These are phyloP conservation scores for Lepiota brunneoincarnata DNA, from an alignment of 768 basidiomycete species.

Conservation along the genomic window DNA sequence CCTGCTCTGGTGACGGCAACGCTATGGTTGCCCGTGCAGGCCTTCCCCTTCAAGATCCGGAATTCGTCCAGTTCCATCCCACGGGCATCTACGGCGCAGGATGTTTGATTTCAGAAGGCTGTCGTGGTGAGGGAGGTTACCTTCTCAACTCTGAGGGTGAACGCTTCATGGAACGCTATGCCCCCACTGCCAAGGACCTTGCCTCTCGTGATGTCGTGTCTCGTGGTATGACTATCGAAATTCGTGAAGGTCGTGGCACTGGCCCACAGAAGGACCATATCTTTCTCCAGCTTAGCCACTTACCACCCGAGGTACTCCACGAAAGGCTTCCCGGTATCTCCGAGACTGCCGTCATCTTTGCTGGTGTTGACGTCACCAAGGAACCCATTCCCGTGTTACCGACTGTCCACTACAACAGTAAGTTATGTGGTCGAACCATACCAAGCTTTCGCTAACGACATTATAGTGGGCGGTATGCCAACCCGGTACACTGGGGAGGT, in stretches of 20 bases:
- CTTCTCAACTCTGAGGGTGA: slow-evolving; percentile 98
- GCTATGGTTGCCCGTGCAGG: slow-evolving; percentile 98
- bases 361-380: slow-evolving; percentile 99
- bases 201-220: slow-evolving; percentile 99
- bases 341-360: slow-evolving; percentile 98
- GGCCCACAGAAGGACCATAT: slow-evolving; percentile 98
- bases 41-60: slow-evolving; percentile 92
- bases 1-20: slow-evolving; percentile 98
- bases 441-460: not conserved
- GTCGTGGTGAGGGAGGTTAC: slow-evolving; percentile 99
- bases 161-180: slow-evolving; percentile 99
- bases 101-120: slow-evolving; percentile 98
- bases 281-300: slow-evolving; percentile 94
- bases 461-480: slow-evolving; percentile 96
- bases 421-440: slow-evolving; percentile 27
- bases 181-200: slow-evolving; percentile 98
- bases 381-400: slow-evolving; percentile 98
- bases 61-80: slow-evolving; percentile 99
- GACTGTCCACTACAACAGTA: slow-evolving; percentile 98
- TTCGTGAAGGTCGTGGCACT: slow-evolving; percentile 98
- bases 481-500: slow-evolving; percentile 98
- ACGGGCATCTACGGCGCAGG: slow-evolving; percentile 99
- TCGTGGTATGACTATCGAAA: slow-evolving; percentile 98
- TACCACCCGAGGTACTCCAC: slow-evolving; percentile 92
- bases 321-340: slow-evolving; percentile 99